These are phyloP conservation scores for Xylaria sp. DNA, from an alignment of 2,329 filamentous ascomycete species.

Conservation along the genomic window DNA sequence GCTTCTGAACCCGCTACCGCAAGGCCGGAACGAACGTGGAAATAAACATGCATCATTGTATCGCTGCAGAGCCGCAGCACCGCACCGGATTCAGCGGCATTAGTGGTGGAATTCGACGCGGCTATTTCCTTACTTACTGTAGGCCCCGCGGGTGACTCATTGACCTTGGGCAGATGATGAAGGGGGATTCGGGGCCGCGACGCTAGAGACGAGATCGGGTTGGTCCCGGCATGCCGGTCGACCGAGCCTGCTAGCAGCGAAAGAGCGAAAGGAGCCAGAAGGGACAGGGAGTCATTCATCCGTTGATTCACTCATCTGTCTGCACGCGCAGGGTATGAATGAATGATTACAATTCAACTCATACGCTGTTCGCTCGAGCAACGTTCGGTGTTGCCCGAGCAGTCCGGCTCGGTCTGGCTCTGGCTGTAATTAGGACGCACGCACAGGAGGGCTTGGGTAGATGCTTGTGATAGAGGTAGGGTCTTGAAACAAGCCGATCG, in stretches of 20 bases:
- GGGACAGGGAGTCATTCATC: background rate
- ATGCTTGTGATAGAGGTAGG: background rate
- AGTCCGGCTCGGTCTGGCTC: slow-evolving; percentile 18
- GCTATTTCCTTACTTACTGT: background rate
- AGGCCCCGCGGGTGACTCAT: slow-evolving; percentile 27
- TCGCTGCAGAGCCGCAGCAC: too few species aligned
- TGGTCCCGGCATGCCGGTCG: slow-evolving; percentile 17
- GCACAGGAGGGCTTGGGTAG: slow-evolving; percentile 4
- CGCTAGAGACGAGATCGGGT: slow-evolving; percentile 1
- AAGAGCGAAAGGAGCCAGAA: too few species aligned
- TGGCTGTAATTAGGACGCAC: slow-evolving; percentile 3
- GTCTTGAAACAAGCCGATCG: slow-evolving; percentile 28
- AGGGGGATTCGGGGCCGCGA: slow-evolving; percentile 26
- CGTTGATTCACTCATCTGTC: background rate
- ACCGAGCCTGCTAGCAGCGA: background rate
- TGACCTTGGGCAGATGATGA: slow-evolving; percentile 19
- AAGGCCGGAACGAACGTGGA: slow-evolving; percentile 11
- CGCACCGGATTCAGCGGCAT: slow-evolving; percentile 26
- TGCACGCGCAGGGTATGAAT: background rate
- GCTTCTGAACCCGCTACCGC: slow-evolving; percentile 15
- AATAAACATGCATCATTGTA: too few species aligned
- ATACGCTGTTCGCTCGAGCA: slow-evolving; percentile 13
- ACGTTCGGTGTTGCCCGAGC: slow-evolving; percentile 30
- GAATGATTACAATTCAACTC: slow-evolving; percentile 13
- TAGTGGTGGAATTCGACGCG: background rate